phyloP scores from a whole-genome alignment of 306 rosid species.

The Sicyos baderoa region DNA sequence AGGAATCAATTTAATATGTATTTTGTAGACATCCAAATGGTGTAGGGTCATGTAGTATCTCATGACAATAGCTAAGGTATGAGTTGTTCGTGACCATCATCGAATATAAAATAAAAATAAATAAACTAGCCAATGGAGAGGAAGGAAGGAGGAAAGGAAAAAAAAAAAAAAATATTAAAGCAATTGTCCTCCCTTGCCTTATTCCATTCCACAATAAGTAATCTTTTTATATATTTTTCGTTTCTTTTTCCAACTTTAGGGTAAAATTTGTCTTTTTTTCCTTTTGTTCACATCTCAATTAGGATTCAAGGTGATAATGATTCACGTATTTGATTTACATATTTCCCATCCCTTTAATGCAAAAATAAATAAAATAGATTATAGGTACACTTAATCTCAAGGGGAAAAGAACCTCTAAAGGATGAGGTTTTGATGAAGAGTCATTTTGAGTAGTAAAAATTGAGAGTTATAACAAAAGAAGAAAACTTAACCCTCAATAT shows the following conservation, averaged over 20 bases:
- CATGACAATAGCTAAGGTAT: no score
- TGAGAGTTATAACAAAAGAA: no score
- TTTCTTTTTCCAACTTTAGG: slow-evolving; percentile 4
- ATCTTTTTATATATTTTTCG: background rate
- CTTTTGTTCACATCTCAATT: background rate
- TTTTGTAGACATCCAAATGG: no score
- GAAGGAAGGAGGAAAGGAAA: background rate
- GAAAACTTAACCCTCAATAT: background rate
- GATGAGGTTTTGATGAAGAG: no score
- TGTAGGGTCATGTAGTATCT: no score
- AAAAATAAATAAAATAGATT: background rate
- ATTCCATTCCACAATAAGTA: background rate
- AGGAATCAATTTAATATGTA: no score
- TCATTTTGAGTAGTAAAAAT: no score
- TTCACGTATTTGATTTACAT: background rate
- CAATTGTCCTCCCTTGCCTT: background rate
- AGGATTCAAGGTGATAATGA: background rate
- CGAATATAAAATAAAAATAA: no score
- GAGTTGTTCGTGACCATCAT: no score
- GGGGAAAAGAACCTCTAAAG: background rate
- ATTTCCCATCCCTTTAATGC: background rate
- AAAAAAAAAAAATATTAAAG: background rate
- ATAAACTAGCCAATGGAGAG: background rate
- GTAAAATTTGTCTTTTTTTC: background rate
- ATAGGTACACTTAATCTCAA: background rate